Base-by-base conservation (phyloP, 768 basidiomycete genomes). In the Imleria badia region DNA sequence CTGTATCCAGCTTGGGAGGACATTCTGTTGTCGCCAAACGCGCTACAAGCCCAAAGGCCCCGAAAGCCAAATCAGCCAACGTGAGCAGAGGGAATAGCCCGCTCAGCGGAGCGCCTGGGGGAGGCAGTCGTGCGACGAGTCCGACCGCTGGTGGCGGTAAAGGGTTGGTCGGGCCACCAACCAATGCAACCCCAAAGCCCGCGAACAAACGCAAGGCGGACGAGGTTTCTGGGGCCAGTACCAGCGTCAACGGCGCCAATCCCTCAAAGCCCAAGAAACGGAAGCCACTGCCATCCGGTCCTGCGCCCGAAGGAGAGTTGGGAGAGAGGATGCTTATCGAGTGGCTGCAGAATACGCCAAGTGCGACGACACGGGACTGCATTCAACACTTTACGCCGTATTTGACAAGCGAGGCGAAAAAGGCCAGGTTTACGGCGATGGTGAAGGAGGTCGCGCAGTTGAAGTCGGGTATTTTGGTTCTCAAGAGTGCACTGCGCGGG, bases 21-120 rank as follows among this genome's bases (percentile, higher is more conserved):
- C 89, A 91, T 71, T 89, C 86, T 3, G 65, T 89, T 22, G 82
- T 94, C 15, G 91, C 91, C 3, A 88, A 87, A 71, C 84, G 91
- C 17, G 91, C 91, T 5, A 92, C 90, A 2, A 91, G 89, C 57
- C 91, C 91, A 5, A 90, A 89, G 62, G 75, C 71, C 11, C 81
- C 82, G 4, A 89, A 87, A 66, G 73, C 74, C 10, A 86, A 82
- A 61, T 58, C 78, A 12, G 66, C 70, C 42, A 71, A 58, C 41
- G 66, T 58, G 23, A 85, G 81, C 64, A 76, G 86, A 55, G 83
- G 79, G 15, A 78, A 75, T 48, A 87, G 84, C 64, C 86, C 87
- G 11, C 73, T 86, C 8, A 61, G 62, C 35, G 70, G 65, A 2
- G 68, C 54, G 22, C 70, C 66, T n/a, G 66, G 67, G 15, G 63